Evolutionary conservation across 2,329 filamentous ascomycete species (phyloP), one percentile per base, ranked within the genome.

Genomic region (Penicillium sp.): DNA sequence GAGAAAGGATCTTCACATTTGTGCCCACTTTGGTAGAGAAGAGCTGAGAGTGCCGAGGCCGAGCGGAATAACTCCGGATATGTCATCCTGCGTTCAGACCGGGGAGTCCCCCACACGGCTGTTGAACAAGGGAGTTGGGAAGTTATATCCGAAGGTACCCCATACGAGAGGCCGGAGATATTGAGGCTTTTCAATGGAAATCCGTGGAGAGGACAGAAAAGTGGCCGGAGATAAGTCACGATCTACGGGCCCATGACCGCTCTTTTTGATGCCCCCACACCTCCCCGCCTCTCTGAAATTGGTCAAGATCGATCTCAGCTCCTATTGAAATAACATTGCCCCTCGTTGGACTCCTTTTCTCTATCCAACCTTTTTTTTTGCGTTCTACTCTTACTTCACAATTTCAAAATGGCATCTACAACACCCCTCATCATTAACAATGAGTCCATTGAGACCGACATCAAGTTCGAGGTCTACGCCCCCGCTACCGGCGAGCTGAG

Each of bases 401-500:
- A 16, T 10, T 41, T 27, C 50, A 53, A 32, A 39, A 63, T 65
- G 60, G 45, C 49, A 10, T 34, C 57, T 32, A 58, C 45, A 41
- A 56, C 76, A 31, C 76, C 76, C 29, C 68, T 79, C 32, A 70
- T 77, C 46, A 72, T 79, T 55, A 72, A 77, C 52, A 76, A 76
- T 57, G 69, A 77, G 54, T 70, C 74, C 36, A 60, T 76, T 34
- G 66, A 70, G 40, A 74, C 74, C 9, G 65, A 72, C 6, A 67
- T 66, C 45, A 70, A 72, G 24, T 77, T 78, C 63, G 68, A 73
- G 46, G 81, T 90, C 34, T 72, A 78, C 58, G 83, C 79, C 46
- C 88, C 88, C 2, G 66, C 71, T 8, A 78, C 78, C 45, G 64
- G 83, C 71, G 63, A 83, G 67, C 66, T 81, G 13, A 67, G 84